These are phyloP conservation scores for Cryptococcus sp. DNA, from an alignment of 1,284 basidiomycete genomes.

Conservation along the genomic window DNA sequence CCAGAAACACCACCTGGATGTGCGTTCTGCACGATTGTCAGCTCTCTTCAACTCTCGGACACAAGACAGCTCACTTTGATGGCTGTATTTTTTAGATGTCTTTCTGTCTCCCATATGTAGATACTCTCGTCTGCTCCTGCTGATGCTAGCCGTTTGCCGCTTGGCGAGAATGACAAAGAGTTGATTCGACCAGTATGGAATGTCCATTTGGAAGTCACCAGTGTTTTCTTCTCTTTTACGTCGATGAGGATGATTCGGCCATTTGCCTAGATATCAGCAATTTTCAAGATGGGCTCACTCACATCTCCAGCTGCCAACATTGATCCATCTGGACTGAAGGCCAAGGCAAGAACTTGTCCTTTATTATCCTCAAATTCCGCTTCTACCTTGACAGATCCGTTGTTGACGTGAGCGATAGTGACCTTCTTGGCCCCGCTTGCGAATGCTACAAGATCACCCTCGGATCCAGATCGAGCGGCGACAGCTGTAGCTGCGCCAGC, in stretches of 20 bases:
- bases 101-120: slow-evolving; percentile 79
- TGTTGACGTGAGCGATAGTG: slow-evolving; percentile 49
- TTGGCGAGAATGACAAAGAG: slow-evolving; percentile 70
- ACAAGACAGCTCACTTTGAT: slow-evolving; percentile 55
- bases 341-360: slow-evolving; percentile 67
- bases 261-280: slow-evolving; percentile 13
- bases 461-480: slow-evolving; percentile 23
- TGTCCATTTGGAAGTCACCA: slow-evolving; percentile 74
- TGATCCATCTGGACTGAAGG: slow-evolving; percentile 73
- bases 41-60: background rate
- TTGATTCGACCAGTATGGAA: slow-evolving; percentile 81
- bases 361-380: slow-evolving; percentile 63
- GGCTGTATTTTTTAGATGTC: slow-evolving; percentile 70
- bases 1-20: slow-evolving; percentile 73
- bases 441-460: slow-evolving; percentile 36
- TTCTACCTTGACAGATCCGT: slow-evolving; percentile 18
- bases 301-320: slow-evolving; percentile 79
- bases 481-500: slow-evolving; percentile 31
- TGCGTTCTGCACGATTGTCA: slow-evolving; percentile 55
- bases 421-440: slow-evolving; percentile 56
- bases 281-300: slow-evolving; percentile 24
- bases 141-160: slow-evolving; percentile 72
- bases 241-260: slow-evolving; percentile 52
- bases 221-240: slow-evolving; percentile 59
- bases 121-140: slow-evolving; percentile 88